Evolutionary conservation across 495 filamentous ascomycete genomes (phyloP).

Genomic region (Tricharina praecox): DNA sequence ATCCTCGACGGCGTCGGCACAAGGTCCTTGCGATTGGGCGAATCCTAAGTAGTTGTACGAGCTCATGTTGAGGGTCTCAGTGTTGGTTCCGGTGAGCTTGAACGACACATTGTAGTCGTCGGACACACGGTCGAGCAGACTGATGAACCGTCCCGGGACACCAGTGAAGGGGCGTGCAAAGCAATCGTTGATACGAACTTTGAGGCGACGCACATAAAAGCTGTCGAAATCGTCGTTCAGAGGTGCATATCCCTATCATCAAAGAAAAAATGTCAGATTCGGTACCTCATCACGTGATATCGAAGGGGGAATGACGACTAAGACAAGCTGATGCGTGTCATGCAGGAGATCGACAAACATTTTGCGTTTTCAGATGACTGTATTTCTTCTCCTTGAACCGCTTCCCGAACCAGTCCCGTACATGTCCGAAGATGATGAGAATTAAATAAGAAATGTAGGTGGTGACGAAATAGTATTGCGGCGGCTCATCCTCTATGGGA

Average conservation of each 20-base stretch:
- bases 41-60: constrained; percentile 99
- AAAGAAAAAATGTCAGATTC: neutral
- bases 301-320: too few species aligned
- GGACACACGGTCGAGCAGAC: constrained; percentile 69
- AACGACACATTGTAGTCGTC: constrained; percentile 80
- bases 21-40: constrained; percentile 91
- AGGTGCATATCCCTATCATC: constrained; percentile 74
- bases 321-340: too few species aligned
- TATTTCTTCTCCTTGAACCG: constrained; percentile 72
- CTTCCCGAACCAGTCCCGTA: constrained; percentile 96
- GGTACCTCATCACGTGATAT: neutral
- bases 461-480: constrained; percentile 89
- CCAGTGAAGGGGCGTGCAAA: constrained; percentile 83
- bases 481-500: constrained; percentile 84
- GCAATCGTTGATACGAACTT: constrained; percentile 89
- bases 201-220: constrained; percentile 85
- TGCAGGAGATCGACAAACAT: constrained; percentile 31
- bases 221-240: constrained; percentile 97
- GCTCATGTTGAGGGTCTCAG: constrained; percentile 95
- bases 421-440: constrained; percentile 85
- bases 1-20: constrained; percentile 84
- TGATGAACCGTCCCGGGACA: constrained; percentile 87
- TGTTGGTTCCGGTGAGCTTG: constrained; percentile 69
- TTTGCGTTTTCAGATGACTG: constrained; percentile 57
- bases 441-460: constrained; percentile 96